Evolutionary conservation across 2,329 filamentous ascomycete genomes (phyloP), one percentile per base, ranked within the genome.

Genomic region (Lachnellula occidentalis): DNA sequence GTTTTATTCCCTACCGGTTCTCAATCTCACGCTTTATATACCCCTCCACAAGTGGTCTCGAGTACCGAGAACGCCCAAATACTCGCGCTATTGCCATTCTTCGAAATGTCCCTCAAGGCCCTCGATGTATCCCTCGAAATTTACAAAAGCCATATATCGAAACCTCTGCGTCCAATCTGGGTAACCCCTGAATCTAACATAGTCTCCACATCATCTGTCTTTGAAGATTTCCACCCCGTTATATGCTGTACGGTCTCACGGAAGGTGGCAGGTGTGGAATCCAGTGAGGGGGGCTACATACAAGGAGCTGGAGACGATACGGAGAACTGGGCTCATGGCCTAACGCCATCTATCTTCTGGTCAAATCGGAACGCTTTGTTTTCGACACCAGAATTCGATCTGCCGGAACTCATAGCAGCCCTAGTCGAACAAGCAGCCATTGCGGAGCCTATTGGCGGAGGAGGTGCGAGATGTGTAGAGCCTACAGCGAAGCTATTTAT

Each of bases 221-320:
- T 81, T 34, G 72, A 77, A 1, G 76, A 80, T 11, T 90, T 82
- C 65, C 78, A 88, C 62, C 83, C 89, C 0, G 74, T 97, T 2
- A 80, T 97, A 21, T 88, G 94, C 66, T 94, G 90, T 67, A 96
- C 91, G 1, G 87, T 90, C 12, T 96, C 90, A 1, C 80, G 85
- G 34, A 79, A 87, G 15, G 84, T 91, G 1, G 73, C 74, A 1
- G 87, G 84, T 12, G 83, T 81, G 3, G 89, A 92, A 68, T 76
- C 81, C 62, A 82, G 82, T 27, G 84, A 87, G 66, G 81, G 80
- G 3, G 85, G 85, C 5, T 99, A 99, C 67, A 87, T 99, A 56
- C 94, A 97, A 72, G 94, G 94, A 49, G 92, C 92, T 0, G 94
- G 88, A 2, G 94, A 99, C 70, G 94, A 99, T 69, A 90, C 88